Evolutionary conservation across 352 stramenopile genomes (phyloP).

Genomic region (Phytophthora fragariaefolia): DNA sequence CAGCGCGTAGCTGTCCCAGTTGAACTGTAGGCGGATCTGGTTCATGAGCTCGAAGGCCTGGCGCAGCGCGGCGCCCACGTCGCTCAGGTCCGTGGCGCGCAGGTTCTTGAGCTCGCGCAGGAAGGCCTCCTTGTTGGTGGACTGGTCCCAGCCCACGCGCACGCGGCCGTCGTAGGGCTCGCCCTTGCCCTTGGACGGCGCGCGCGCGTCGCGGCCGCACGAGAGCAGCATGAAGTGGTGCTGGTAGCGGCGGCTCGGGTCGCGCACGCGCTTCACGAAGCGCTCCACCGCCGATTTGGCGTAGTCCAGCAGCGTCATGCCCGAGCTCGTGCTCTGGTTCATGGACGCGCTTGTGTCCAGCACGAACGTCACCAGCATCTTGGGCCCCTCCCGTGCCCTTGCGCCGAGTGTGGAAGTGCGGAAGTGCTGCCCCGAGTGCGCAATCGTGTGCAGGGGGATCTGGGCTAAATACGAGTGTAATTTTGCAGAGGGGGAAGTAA

Average conservation of each 20-base stretch:
- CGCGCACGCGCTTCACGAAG: slow-evolving; percentile 88
- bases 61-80: slow-evolving; percentile 72
- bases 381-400: not conserved
- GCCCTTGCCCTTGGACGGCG: slow-evolving; percentile 14
- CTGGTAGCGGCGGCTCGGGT: slow-evolving; percentile 83
- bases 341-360: slow-evolving; percentile 92
- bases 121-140: slow-evolving; percentile 87
- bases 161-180: slow-evolving; percentile 69
- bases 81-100: slow-evolving; percentile 78
- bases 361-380: slow-evolving; percentile 91
- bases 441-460: no score
- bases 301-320: slow-evolving; percentile 90
- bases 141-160: slow-evolving; percentile 86
- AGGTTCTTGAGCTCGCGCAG: slow-evolving; percentile 87
- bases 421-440: no score
- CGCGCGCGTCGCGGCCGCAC: slow-evolving; percentile 60
- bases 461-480: no score
- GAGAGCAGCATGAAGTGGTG: slow-evolving; percentile 91
- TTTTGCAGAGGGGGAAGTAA: slow-evolving; percentile 1
- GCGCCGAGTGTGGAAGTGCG: not conserved
- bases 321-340: slow-evolving; percentile 89
- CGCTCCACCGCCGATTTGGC: slow-evolving; percentile 90
- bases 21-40: slow-evolving; percentile 88
- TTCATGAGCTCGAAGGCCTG: slow-evolving; percentile 91
- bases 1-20: slow-evolving; percentile 89